Percentiles rank a stretch among this genome's conserved stretches.
Conservation (phyloP, 208 protist genomes). For the Leishmania tarentolae region DNA sequence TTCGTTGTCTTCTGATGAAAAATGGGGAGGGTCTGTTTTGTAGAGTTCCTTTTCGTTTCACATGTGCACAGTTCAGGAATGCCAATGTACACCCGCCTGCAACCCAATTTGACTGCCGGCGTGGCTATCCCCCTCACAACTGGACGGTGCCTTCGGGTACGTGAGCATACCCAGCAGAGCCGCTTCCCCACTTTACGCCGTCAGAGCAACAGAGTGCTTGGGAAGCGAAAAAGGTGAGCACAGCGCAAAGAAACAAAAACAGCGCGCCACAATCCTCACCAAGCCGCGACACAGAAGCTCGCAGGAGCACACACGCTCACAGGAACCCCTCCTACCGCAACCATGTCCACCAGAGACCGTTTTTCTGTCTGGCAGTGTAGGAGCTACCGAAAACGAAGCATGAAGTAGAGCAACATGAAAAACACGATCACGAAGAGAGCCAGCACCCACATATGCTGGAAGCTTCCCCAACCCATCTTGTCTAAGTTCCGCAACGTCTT, state of each 20-base stretch:
- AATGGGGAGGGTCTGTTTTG: neutral
- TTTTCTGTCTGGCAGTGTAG: neutral
- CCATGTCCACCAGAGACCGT: neutral
- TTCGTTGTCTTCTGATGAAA: neutral
- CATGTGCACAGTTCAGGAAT: neutral
- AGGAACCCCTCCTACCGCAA: neutral
- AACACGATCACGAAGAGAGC: constrained; percentile 79
- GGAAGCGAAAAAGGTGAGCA: neutral
- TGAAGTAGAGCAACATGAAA: constrained; percentile 77
- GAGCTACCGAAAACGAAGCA: constrained; percentile 55
- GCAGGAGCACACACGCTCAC: neutral
- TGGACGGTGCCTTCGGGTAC: no score
- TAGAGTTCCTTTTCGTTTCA: no score
- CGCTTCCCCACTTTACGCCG: neutral
- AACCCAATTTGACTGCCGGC: neutral
- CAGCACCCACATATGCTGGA: constrained; percentile 86
- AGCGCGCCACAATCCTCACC: neutral
- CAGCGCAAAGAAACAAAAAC: neutral
- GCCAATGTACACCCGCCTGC: neutral
- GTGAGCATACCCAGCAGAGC: neutral
- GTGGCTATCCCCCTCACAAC: neutral
- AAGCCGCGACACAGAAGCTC: neutral
- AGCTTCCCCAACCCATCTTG: constrained; percentile 34
- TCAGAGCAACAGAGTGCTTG: neutral
- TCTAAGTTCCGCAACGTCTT: constrained; percentile 65